These are phyloP conservation scores for Hypoxylon sp. DNA, from an alignment of 2,329 filamentous ascomycete genomes.

Conservation along the genomic window DNA sequence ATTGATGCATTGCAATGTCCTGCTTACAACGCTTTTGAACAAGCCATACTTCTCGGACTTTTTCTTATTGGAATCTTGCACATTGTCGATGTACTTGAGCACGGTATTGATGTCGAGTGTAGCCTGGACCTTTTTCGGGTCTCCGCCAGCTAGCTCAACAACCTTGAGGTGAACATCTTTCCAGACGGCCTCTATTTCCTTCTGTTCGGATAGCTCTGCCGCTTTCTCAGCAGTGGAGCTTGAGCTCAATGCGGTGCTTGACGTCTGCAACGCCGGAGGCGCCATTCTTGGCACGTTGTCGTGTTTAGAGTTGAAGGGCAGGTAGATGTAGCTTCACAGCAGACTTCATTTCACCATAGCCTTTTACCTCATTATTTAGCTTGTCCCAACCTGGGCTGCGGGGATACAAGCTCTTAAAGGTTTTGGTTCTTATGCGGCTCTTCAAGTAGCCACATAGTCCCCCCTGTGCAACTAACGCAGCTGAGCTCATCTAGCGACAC, in stretches of 20 bases:
- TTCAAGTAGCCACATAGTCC: slow-evolving; percentile 11
- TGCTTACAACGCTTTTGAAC: slow-evolving; percentile 43
- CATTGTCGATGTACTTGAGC: slow-evolving; percentile 42
- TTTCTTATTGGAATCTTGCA: slow-evolving; percentile 42
- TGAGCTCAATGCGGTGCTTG: slow-evolving; percentile 32
- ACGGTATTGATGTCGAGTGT: slow-evolving; percentile 45
- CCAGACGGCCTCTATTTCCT: slow-evolving; percentile 47
- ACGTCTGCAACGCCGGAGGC: slow-evolving; percentile 36
- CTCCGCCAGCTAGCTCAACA: slow-evolving; percentile 45
- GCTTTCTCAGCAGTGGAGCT: slow-evolving; percentile 36
- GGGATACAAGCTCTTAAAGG: slow-evolving; percentile 14
- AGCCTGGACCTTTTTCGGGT: slow-evolving; percentile 39
- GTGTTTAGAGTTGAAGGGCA: background rate
- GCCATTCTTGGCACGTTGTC: slow-evolving; percentile 33
- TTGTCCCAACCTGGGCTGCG: background rate
- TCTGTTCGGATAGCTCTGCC: slow-evolving; percentile 40
- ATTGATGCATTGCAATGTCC: slow-evolving; percentile 47
- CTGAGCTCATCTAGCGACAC: slow-evolving; percentile 12
- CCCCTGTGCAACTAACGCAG: slow-evolving; percentile 5
- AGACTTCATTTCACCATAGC: background rate
- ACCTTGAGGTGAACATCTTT: slow-evolving; percentile 47
- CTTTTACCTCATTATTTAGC: background rate
- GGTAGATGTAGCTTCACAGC: background rate
- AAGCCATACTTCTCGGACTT: slow-evolving; percentile 43
- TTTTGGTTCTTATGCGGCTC: slow-evolving; percentile 16